phyloP scores from a whole-genome alignment of 176 grass and related monocot genomes.

The Poa annua region DNA sequence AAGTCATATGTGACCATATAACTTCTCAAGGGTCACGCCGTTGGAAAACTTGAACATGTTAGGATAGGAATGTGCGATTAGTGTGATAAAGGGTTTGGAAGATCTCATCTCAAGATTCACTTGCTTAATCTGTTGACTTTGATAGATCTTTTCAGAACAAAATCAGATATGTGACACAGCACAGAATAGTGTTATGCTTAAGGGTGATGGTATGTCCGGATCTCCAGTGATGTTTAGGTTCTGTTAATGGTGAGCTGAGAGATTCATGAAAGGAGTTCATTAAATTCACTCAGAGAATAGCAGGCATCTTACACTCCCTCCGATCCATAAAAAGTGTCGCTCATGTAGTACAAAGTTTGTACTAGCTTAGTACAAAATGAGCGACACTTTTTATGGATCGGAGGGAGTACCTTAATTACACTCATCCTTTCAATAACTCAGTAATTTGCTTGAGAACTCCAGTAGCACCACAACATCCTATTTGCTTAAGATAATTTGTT shows the following conservation, averaged over 20 bases:
- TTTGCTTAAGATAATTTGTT: slow-evolving; percentile 10
- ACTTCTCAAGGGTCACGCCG: not conserved
- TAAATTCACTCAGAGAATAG: not conserved
- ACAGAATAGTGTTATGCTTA: too few species aligned
- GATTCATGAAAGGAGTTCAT: not conserved
- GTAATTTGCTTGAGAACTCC: slow-evolving; percentile 7
- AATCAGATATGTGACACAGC: too few species aligned
- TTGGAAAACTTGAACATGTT: not conserved
- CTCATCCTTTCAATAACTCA: not conserved
- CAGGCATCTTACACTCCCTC: too few species aligned
- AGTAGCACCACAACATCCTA: not conserved
- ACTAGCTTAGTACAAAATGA: too few species aligned
- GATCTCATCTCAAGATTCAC: not conserved
- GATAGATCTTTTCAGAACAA: too few species aligned
- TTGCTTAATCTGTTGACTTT: not conserved
- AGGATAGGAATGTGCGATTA: not conserved
- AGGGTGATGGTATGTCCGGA: too few species aligned
- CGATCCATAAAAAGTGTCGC: too few species aligned
- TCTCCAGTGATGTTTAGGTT: not conserved
- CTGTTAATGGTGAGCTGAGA: not conserved
- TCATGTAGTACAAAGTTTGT: too few species aligned
- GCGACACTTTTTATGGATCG: too few species aligned
- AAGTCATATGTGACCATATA: not conserved
- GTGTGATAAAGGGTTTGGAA: not conserved
- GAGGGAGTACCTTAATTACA: slow-evolving; percentile 7